phyloP scores from a whole-genome alignment of 371 early-diverging fungal species.

The Mucor piriformis region DNA sequence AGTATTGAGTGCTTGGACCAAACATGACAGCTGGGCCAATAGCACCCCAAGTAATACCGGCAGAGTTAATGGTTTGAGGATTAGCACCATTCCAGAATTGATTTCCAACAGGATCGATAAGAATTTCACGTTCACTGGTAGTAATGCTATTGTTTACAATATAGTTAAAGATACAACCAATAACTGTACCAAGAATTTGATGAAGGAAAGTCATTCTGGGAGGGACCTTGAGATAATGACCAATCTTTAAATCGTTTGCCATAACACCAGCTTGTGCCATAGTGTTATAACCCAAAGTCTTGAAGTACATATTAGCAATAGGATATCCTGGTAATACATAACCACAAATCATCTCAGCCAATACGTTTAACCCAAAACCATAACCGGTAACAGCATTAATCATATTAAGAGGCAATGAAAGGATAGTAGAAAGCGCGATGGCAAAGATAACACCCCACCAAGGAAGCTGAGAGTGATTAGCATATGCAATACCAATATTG shows the following conservation, averaged over 20 bases:
- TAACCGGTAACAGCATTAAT: conserved; percentile 43
- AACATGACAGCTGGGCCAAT: conserved; percentile 76
- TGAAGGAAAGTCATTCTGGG: conserved; percentile 62
- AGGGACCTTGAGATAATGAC: conserved; percentile 79
- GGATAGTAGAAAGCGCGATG: conserved; percentile 49
- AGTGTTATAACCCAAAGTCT: conserved; percentile 58
- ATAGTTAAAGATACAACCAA: conserved; percentile 61
- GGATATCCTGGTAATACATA: conserved; percentile 45
- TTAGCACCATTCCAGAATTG: conserved; percentile 58
- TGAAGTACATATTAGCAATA: conserved; percentile 63
- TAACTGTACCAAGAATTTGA: conserved; percentile 65
- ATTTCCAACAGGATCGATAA: conserved; percentile 44
- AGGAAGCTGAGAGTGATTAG: conserved; percentile 52
- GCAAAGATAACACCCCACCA: conserved; percentile 80
- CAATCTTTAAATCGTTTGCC: conserved; percentile 67
- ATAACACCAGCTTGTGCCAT: conserved; percentile 56
- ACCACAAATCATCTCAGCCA: conserved; percentile 67
- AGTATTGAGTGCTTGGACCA: conserved; percentile 64
- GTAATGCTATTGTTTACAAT: conserved; percentile 49
- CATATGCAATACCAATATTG: conserved; percentile 65
- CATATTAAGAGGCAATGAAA: conserved; percentile 43
- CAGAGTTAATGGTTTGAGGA: conserved; percentile 57
- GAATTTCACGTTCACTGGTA: conserved; percentile 40
- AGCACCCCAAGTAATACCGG: conserved; percentile 74
- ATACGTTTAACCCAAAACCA: conserved; percentile 57